Base-by-base conservation (phyloP, 805 yeast species). In the Tetrapisispora taiwanensis region DNA sequence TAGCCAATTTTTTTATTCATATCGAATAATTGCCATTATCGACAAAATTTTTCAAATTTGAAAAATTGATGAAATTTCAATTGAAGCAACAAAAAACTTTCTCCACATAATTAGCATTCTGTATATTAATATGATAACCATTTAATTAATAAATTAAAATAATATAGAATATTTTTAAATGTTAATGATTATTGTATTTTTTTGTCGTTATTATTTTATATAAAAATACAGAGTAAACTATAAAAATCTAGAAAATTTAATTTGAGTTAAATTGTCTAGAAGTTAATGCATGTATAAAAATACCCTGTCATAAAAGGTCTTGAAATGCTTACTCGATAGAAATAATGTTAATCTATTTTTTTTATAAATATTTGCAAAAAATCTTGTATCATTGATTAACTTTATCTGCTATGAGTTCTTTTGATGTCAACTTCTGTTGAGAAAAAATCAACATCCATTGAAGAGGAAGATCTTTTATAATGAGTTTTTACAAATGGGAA, bases 381-480 rank as follows among this genome's bases (percentile, higher is more conserved):
- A 4, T 28, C 10, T 28, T 28, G 30, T 28, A 14, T 12, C n/a
- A 12, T 28, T 12, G 8, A 27, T 37, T 17, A 18, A 37, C 13
- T 18, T 37, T 37, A 37, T 37, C 30, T 24, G 15, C 37, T 33
- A 38, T 37, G 42, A 13, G 27, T 43, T 33, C 55, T 50, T 38
- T 55, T 55, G 20, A 35, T 20, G 31, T 46, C 43, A 19, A 45
- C 43, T 19, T 49, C 53, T 17, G 48, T 45, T 20, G 51, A 56
- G 41, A 50, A 53, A 48, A 58, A 59, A 32, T 54, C 48, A 20
- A 56, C 46, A 15, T 58, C 62, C 56, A 52, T 52, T 17, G 46
- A 41, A 4, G 62, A 50, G 10, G 60, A 53, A 24, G 57, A 51
- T 44, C 62, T 53, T 43, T 58, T 58, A 35, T 48, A 46, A 36